Evolutionary conservation across 2,329 filamentous ascomycete genomes (phyloP).

Genomic region (Aspergillus chevalieri): DNA sequence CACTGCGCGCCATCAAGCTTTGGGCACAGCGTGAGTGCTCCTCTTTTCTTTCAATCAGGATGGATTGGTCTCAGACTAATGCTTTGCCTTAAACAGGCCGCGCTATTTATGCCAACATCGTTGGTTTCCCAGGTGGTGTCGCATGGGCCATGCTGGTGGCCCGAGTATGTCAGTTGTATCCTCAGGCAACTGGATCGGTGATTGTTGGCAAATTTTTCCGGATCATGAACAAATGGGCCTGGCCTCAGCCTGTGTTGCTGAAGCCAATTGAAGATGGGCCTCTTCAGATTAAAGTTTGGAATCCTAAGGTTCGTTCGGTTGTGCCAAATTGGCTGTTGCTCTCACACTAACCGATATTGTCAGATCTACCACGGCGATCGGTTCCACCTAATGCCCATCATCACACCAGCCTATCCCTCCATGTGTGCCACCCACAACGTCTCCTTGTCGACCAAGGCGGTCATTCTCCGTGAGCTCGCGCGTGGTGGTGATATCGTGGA

Average conservation of each 20-base stretch:
- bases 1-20: slow-evolving; percentile 85
- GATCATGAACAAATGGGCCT: slow-evolving; percentile 84
- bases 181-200: slow-evolving; percentile 79
- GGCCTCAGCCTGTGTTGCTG: slow-evolving; percentile 87
- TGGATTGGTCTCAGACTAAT: neutral
- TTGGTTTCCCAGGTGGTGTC: slow-evolving; percentile 92
- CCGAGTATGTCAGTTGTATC: slow-evolving; percentile 91
- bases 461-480: slow-evolving; percentile 77
- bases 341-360: slow-evolving; percentile 1
- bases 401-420: slow-evolving; percentile 92
- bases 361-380: slow-evolving; percentile 72
- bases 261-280: slow-evolving; percentile 80
- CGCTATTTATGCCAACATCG: slow-evolving; percentile 91
- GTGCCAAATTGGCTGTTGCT: neutral
- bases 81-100: slow-evolving; percentile 45
- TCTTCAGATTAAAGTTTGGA: slow-evolving; percentile 83
- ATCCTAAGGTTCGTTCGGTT: slow-evolving; percentile 64
- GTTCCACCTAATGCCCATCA: slow-evolving; percentile 93
- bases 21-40: slow-evolving; percentile 68
- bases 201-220: slow-evolving; percentile 92
- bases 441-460: slow-evolving; percentile 72
- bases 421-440: slow-evolving; percentile 98
- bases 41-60: neutral
- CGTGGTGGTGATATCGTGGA: slow-evolving; percentile 71
- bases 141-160: slow-evolving; percentile 98